A percentile compares a stretch with the other conserved stretches of the same genome.
These are phyloP conservation scores for Monosporascus sp. DNA, from an alignment of 2,329 filamentous ascomycete species.

Conservation along the genomic window DNA sequence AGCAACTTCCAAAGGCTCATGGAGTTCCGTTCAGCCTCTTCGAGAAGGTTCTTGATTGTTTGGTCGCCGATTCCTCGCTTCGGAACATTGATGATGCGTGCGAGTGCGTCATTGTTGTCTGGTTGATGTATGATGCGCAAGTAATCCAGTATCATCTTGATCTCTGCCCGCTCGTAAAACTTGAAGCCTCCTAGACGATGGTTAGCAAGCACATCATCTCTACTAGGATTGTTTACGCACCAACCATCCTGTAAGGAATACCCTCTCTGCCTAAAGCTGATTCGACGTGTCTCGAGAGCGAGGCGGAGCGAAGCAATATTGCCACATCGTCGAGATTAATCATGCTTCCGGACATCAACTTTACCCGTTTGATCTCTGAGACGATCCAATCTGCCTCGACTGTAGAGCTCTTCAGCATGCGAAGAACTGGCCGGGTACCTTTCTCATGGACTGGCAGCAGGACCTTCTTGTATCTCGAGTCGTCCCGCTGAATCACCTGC, in stretches of 20 bases:
- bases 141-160: conserved; percentile 85
- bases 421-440: conserved; percentile 75
- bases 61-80: conserved; percentile 74
- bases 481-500: conserved; percentile 86
- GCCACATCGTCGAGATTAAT: conserved; percentile 74
- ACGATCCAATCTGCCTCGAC: conserved; percentile 87
- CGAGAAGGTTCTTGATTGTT: conserved; percentile 67
- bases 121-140: conserved; percentile 79
- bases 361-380: conserved; percentile 68
- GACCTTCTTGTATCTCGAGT: conserved; percentile 70
- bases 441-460: conserved; percentile 74
- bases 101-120: conserved; percentile 79
- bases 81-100: conserved; percentile 79
- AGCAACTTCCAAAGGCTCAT: conserved; percentile 74
- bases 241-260: conserved; percentile 88
- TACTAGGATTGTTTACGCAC: conserved; percentile 29
- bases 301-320: conserved; percentile 79
- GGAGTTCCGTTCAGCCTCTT: conserved; percentile 67
- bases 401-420: conserved; percentile 63
- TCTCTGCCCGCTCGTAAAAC: conserved; percentile 88
- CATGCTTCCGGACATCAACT: conserved; percentile 67
- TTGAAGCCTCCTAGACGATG: conserved; percentile 59
- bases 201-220: conserved; percentile 3
- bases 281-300: conserved; percentile 82
- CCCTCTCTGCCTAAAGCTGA: conserved; percentile 72